These are phyloP conservation scores for Ceratobasidium sp. DNA, from an alignment of 1,284 basidiomycete species.

Conservation along the genomic window DNA sequence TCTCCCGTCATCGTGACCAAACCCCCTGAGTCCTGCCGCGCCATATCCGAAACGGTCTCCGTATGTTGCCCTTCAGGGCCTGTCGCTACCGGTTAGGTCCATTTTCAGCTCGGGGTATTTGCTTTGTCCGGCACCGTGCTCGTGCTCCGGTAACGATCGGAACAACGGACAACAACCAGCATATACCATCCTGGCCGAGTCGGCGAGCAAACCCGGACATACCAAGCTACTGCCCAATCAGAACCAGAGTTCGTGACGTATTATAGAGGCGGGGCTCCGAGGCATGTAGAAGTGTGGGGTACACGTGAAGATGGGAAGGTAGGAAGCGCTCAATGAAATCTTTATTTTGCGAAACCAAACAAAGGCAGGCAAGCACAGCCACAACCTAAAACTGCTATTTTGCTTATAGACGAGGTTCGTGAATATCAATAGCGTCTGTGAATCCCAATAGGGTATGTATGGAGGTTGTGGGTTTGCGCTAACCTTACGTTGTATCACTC, in stretches of 20 bases:
- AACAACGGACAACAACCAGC: background rate
- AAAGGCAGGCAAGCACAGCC: background rate
- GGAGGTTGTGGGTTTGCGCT: background rate
- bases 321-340: background rate
- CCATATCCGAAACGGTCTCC: background rate
- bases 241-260: background rate
- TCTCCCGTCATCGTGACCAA: background rate
- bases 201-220: background rate
- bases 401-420: background rate
- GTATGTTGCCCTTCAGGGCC: background rate
- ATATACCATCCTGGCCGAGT: background rate
- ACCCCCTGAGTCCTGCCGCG: background rate
- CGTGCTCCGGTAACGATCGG: background rate
- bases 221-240: background rate
- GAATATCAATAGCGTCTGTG: conserved; percentile 1
- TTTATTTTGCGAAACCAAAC: conserved; percentile 5
- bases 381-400: background rate
- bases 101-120: background rate
- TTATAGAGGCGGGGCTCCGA: conserved; percentile 19
- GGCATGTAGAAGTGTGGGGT: conserved; percentile 4
- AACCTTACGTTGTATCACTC: background rate
- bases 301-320: conserved; percentile 15
- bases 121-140: background rate
- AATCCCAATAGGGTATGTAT: background rate
- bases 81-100: background rate